phyloP scores from a whole-genome alignment of 257 asterid genomes.

The Solanum etuberosum region DNA sequence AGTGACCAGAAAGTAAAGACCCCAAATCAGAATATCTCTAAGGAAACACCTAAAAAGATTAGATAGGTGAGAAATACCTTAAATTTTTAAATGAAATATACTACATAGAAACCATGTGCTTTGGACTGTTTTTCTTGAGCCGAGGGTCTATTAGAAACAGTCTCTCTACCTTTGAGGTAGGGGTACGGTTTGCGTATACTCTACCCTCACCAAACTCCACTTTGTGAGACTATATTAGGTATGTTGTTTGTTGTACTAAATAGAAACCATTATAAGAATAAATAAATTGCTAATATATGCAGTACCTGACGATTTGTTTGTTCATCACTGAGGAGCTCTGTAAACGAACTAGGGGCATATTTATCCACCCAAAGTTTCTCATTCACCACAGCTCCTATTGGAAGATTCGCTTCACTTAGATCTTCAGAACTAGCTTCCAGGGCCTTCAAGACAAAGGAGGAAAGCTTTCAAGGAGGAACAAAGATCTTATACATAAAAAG shows the following conservation, averaged over 20 bases:
- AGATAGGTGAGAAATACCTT: not conserved
- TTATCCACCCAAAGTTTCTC: conserved; percentile 97
- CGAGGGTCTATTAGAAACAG: not conserved
- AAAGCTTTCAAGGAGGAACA: not conserved
- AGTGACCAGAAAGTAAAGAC: conserved; percentile 6
- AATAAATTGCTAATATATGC: not conserved
- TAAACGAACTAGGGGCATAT: conserved; percentile 90
- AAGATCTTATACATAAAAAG: not conserved
- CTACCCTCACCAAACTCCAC: not conserved
- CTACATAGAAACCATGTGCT: not conserved
- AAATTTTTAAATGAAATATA: not conserved
- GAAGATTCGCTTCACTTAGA: conserved; percentile 23
- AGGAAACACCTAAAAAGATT: not conserved
- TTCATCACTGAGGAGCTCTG: conserved; percentile 97
- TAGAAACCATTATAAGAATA: conserved; percentile 3
- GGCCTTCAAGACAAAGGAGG: conserved; percentile 39
- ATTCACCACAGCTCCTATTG: conserved; percentile 27
- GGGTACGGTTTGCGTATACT: not conserved
- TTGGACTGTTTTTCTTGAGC: not conserved
- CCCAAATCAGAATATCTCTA: not conserved
- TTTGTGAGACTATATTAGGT: not conserved
- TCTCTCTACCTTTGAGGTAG: not conserved
- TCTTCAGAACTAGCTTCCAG: conserved; percentile 57
- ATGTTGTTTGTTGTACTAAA: not conserved
- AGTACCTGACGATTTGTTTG: conserved; percentile 94